Percentiles rank a stretch among this genome's conserved stretches.
phyloP scores from a whole-genome alignment of 371 early-diverging fungal species.

The Sporodiniella umbellata region DNA sequence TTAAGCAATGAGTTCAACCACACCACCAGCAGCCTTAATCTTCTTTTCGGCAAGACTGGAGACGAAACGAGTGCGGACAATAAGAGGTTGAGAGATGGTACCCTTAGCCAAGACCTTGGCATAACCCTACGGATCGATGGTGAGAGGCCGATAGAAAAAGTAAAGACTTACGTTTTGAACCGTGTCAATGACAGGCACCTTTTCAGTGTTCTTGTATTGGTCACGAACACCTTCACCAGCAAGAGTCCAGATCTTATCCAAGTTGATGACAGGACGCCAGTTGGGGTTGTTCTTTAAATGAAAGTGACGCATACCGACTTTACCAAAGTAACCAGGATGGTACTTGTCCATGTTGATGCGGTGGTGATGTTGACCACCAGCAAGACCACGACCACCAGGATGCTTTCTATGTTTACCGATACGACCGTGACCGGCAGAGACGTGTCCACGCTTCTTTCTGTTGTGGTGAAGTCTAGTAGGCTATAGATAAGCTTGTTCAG shows the following conservation, averaged over 20 bases:
- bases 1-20: constrained; percentile 37
- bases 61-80: constrained; percentile 97
- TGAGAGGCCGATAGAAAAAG: neutral
- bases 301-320: constrained; percentile 99
- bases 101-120: constrained; percentile 99
- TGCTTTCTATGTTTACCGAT: constrained; percentile 99
- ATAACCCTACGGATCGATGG: constrained; percentile 65
- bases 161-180: constrained; percentile 60
- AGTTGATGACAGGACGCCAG: constrained; percentile 89
- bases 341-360: constrained; percentile 99
- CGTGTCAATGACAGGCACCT: constrained; percentile 93
- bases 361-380: constrained; percentile 99
- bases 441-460: constrained; percentile 92
- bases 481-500: constrained; percentile 46
- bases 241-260: constrained; percentile 93
- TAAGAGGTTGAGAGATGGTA: constrained; percentile 90
- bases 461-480: constrained; percentile 85
- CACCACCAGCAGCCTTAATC: constrained; percentile 99
- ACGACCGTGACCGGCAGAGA: constrained; percentile 94
- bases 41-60: constrained; percentile 95
- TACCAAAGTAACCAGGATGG: constrained; percentile 99
- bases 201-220: constrained; percentile 85
- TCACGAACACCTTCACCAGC: constrained; percentile 90
- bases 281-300: constrained; percentile 93
- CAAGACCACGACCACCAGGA: constrained; percentile 99